Base-by-base conservation (phyloP, 2,329 filamentous ascomycete genomes). In the Dactylella cylindrospora region DNA sequence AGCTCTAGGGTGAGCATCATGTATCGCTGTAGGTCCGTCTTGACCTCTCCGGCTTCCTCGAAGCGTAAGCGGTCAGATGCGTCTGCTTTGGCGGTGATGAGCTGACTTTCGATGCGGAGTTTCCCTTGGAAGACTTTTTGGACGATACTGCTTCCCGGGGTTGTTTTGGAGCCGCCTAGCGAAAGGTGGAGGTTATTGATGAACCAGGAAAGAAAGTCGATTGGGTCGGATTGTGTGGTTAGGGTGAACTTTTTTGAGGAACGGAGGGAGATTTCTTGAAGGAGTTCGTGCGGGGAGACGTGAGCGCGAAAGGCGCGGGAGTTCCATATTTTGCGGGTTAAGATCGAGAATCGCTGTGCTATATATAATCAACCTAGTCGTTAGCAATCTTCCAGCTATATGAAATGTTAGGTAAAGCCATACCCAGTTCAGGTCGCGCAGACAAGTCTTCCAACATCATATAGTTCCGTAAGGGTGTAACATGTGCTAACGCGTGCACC, bases 251-350 rank as follows among this genome's bases (percentile, higher is more conserved):
- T 88, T 74, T 96, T 96, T 68, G 85, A 90, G 25, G 90, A 96
- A 41, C 84, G 84, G 33, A 96, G 77, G 1, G 90, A 87, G 66
- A 98, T 87, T 72, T 97, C 91, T 74, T 98, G 93, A 1, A 98
- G 83, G 23, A 98, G 80, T 74, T 98, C 93, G 77, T 98, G 93
- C 0, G 93, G 93, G 7, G 91, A 97, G 46, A 98, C 93, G 73
- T 98, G 93, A 3, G 86, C 85, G 74, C 95, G 94, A 79, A 98
- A 98, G 7, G 93, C 91, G 68, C 88, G 85, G 1, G 90, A 86
- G 72, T 98, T 98, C 93, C 93, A 98, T 67, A 98, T 88, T 75
- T 98, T 98, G 72, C 93, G 86, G 61, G 97, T 83, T 15, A 98
- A 79, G 49, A 90, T 93, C 68, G 86, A 88, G 71, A 91, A 90